phyloP scores from a whole-genome alignment of 2,329 filamentous ascomycete genomes.

The Colletotrichum musicola region DNA sequence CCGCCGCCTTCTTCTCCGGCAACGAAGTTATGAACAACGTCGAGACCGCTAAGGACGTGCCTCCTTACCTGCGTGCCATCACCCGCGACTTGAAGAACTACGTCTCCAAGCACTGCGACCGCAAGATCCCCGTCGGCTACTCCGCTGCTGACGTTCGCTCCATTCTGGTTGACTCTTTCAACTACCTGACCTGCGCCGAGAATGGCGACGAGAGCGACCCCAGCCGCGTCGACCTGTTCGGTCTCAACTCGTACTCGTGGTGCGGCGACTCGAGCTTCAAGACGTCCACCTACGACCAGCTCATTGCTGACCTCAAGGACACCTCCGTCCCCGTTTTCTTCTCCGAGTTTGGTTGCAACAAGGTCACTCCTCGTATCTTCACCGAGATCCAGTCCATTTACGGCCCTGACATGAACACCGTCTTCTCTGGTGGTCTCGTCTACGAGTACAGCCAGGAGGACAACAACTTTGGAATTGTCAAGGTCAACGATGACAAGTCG shows the following conservation, averaged over 20 bases:
- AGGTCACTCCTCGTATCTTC: constrained; percentile 77
- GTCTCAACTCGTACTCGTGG: constrained; percentile 81
- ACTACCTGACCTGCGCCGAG: constrained; percentile 78
- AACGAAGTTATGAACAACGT: constrained; percentile 83
- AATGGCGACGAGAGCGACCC: constrained; percentile 66
- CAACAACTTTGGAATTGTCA: constrained; percentile 75
- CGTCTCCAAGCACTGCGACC: constrained; percentile 77
- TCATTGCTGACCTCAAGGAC: constrained; percentile 74
- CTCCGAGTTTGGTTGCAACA: constrained; percentile 86
- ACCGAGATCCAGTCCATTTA: constrained; percentile 82
- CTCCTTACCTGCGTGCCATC: constrained; percentile 80
- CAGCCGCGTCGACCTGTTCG: constrained; percentile 80
- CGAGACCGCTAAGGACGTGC: constrained; percentile 68
- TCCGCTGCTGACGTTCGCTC: constrained; percentile 83
- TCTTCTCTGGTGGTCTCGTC: constrained; percentile 82
- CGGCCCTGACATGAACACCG: constrained; percentile 73
- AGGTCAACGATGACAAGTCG: constrained; percentile 68
- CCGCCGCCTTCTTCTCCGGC: constrained; percentile 80
- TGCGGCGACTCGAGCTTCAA: constrained; percentile 74
- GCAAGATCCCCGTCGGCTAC: constrained; percentile 82
- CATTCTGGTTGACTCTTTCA: constrained; percentile 79
- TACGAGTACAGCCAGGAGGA: constrained; percentile 84
- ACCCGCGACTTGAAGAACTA: constrained; percentile 87
- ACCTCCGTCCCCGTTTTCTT: constrained; percentile 83
- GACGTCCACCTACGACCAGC: constrained; percentile 71